These are phyloP conservation scores for Sporothrix globosa DNA, from an alignment of 2,329 filamentous ascomycete genomes.

Conservation along the genomic window DNA sequence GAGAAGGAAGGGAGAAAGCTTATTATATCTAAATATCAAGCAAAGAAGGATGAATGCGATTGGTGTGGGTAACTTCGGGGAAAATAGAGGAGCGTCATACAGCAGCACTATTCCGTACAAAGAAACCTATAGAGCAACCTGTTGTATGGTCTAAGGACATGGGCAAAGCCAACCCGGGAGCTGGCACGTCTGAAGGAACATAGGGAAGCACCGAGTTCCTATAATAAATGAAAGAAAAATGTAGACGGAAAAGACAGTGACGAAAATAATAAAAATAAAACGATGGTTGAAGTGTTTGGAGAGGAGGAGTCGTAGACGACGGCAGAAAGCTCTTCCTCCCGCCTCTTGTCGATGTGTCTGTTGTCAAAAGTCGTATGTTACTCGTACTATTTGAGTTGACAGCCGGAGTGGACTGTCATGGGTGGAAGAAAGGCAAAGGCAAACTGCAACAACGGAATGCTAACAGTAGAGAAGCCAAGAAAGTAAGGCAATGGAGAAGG, in stretches of 20 bases:
- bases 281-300: not conserved
- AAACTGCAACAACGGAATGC: not conserved
- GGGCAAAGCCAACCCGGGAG: slow-evolving; percentile 21
- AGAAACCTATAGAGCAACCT: slow-evolving; percentile 2
- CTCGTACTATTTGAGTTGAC: not conserved
- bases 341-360: not conserved
- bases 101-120: slow-evolving; percentile 14
- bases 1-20: not conserved
- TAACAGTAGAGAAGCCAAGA: not conserved
- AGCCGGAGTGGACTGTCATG: not conserved
- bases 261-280: slow-evolving; percentile 5
- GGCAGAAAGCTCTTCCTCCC: no score
- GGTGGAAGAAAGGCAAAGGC: not conserved
- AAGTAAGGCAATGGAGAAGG: slow-evolving; percentile 4
- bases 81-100: slow-evolving; percentile 25
- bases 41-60: slow-evolving; percentile 15
- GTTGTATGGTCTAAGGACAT: not conserved
- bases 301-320: not conserved
- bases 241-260: not conserved
- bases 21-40: slow-evolving; percentile 18
- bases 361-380: not conserved
- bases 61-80: slow-evolving; percentile 28
- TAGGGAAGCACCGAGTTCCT: slow-evolving; percentile 18
- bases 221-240: slow-evolving; percentile 12
- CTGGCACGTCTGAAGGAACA: slow-evolving; percentile 23